Base-by-base conservation (phyloP, 2,329 filamentous ascomycete genomes). In the Fusarium xylarioides region DNA sequence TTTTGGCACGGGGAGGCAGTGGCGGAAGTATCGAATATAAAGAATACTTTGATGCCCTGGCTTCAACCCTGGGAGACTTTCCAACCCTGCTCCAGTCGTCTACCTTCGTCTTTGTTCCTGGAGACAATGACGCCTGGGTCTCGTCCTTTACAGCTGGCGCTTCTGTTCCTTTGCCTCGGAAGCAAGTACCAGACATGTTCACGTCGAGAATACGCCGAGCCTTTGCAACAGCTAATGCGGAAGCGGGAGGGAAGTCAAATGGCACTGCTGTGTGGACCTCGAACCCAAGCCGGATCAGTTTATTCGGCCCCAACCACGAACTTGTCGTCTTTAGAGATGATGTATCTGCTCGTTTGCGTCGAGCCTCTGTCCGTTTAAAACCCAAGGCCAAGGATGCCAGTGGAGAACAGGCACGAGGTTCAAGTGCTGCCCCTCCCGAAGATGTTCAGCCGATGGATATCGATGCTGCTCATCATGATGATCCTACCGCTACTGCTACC, bases 111-210 rank as follows among this genome's bases (percentile, higher is more conserved):
- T 97, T 99, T 79, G 93, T 98, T 0, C 96, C 96, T 0, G 96
- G 96, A 35, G 95, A 98, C 82, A 97, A 98, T 80, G 96, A 99
- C 80, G 95, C 94, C n/a, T 99, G 96, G 96, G 90, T 92, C 10
- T 97, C 94, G 2, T 89, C 95, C 5, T 97, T 97, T 80, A 90
- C 90, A 2, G 91, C 91, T 4, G 94, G 94, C 8, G 91, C 93
- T 2, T 90, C 92, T 1, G 88, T 89, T 2, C 89, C 91, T 1
- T 79, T 95, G 16, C 94, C 94, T 0, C 84, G 92, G 15, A 91
- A 92, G 73, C 83, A 88, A 0, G 89, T 99, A 5, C 96, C 96
- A 2, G 93, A 95, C 11, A 85, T 98, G 75, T 99, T 99, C 82
- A 98, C 95, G 0, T 95, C 91, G 37, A 88, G 96, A 21, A 88